Percentiles rank a stretch among this genome's conserved stretches.
phyloP scores from a whole-genome alignment of 192 early-diverging fungal genomes.

The Umbelopsis sp. region DNA sequence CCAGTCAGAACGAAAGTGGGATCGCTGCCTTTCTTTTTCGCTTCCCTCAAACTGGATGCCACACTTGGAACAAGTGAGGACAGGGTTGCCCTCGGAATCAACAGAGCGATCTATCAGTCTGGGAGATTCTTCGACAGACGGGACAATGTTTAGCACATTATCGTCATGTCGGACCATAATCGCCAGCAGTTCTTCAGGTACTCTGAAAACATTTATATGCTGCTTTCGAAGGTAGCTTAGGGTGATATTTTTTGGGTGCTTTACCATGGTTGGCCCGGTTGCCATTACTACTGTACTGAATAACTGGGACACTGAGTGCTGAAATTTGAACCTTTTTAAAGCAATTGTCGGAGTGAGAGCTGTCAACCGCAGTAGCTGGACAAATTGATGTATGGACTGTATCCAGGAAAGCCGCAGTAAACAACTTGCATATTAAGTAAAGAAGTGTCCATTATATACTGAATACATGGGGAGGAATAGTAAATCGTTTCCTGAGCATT shows the following conservation, averaged over 20 bases:
- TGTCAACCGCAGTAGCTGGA: too few species aligned
- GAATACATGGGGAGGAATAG: too few species aligned
- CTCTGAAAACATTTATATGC: constrained; percentile 10
- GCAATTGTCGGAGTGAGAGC: too few species aligned
- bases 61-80: constrained; percentile 46
- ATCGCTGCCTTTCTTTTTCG: constrained; percentile 44
- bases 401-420: too few species aligned
- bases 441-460: too few species aligned
- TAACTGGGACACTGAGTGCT: too few species aligned
- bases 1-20: constrained; percentile 57
- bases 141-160: not conserved
- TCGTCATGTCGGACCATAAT: not conserved
- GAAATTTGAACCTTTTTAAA: too few species aligned
- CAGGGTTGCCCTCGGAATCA: constrained; percentile 28
- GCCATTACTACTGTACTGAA: too few species aligned
- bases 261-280: not conserved
- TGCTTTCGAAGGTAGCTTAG: constrained; percentile 4
- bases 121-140: too few species aligned
- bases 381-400: too few species aligned
- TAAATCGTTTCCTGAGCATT: too few species aligned
- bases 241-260: not conserved
- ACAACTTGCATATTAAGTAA: too few species aligned
- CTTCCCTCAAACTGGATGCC: constrained; percentile 36
- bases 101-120: constrained; percentile 5
- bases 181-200: constrained; percentile 17